phyloP scores from a whole-genome alignment of 768 basidiomycete genomes.

The Tylopilus vinaceipallidus region DNA sequence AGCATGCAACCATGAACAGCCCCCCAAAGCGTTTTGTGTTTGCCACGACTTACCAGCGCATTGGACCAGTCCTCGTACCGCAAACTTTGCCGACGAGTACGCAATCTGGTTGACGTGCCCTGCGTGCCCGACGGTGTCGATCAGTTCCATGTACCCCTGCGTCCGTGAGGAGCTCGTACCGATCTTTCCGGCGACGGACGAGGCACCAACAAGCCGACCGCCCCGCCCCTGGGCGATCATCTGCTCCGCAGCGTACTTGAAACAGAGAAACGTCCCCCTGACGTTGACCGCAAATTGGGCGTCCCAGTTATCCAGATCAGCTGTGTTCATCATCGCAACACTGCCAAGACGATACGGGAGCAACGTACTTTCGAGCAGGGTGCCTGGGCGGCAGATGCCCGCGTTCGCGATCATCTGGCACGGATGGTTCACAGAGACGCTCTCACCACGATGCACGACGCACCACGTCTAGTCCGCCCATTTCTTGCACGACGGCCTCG shows the following conservation, averaged over 20 bases:
- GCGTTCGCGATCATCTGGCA: constrained; percentile 18
- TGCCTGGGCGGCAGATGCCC: constrained; percentile 6
- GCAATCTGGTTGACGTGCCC: constrained; percentile 9
- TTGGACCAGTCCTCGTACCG: constrained; percentile 7
- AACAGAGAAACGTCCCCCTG: constrained; percentile 25
- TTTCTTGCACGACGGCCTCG: background rate
- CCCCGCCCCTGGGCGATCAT: constrained; percentile 22
- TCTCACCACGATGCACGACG: constrained; percentile 1
- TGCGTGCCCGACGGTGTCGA: background rate
- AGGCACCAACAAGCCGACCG: constrained; percentile 6
- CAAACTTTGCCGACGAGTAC: constrained; percentile 16
- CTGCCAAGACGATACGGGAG: background rate
- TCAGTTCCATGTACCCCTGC: background rate
- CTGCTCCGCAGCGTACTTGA: constrained; percentile 19
- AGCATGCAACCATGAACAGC: background rate
- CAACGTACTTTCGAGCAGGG: constrained; percentile 5
- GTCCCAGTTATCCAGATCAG: constrained; percentile 21
- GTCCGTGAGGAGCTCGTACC: background rate
- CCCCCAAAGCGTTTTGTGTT: background rate
- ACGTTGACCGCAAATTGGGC: constrained; percentile 23
- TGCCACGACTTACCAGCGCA: constrained; percentile 15
- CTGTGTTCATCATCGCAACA: constrained; percentile 4
- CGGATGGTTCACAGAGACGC: no score
- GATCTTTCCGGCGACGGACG: background rate
- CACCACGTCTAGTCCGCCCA: constrained; percentile 14